Conservation (phyloP, 192 early-diverging fungal species). For the Podila epigama region DNA sequence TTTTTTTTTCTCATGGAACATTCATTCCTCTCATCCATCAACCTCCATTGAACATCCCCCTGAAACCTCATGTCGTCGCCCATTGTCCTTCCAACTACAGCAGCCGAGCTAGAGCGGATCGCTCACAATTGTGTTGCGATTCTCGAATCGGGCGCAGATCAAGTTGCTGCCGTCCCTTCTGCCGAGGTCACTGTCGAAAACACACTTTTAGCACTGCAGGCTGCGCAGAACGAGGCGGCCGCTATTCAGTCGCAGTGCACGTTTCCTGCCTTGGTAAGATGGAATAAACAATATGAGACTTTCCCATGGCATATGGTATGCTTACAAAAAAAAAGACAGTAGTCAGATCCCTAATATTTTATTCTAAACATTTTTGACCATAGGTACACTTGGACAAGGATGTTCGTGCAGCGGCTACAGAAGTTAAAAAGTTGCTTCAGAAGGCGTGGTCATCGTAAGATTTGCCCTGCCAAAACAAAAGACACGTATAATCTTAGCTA, state of each 20-base stretch:
- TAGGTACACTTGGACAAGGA: slow-evolving; percentile 57
- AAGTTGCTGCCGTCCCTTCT: slow-evolving; percentile 12
- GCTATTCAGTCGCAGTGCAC: slow-evolving; percentile 35
- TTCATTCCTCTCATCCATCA: neutral
- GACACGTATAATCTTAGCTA: neutral
- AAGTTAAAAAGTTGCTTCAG: slow-evolving; percentile 66
- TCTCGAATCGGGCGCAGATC: slow-evolving; percentile 10
- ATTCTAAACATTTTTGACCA: neutral
- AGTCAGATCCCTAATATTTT: too few relatives aligned
- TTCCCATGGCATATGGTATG: too few relatives aligned
- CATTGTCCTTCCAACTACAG: slow-evolving; percentile 22
- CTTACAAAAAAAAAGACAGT: too few relatives aligned
- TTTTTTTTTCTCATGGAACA: neutral
- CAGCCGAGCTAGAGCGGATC: slow-evolving; percentile 11
- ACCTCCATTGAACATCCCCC: neutral
- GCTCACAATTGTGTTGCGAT: neutral
- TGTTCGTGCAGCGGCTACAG: slow-evolving; percentile 72
- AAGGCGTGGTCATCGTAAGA: slow-evolving; percentile 71
- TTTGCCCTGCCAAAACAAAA: slow-evolving; percentile 46
- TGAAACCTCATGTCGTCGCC: too few relatives aligned
- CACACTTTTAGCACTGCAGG: slow-evolving; percentile 26
- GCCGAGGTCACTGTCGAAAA: slow-evolving; percentile 14
- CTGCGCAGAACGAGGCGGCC: slow-evolving; percentile 29
- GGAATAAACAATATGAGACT: neutral
- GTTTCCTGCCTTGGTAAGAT: slow-evolving; percentile 36